phyloP scores from a whole-genome alignment of 192 early-diverging fungal genomes.

The Backusella psychrophila region DNA sequence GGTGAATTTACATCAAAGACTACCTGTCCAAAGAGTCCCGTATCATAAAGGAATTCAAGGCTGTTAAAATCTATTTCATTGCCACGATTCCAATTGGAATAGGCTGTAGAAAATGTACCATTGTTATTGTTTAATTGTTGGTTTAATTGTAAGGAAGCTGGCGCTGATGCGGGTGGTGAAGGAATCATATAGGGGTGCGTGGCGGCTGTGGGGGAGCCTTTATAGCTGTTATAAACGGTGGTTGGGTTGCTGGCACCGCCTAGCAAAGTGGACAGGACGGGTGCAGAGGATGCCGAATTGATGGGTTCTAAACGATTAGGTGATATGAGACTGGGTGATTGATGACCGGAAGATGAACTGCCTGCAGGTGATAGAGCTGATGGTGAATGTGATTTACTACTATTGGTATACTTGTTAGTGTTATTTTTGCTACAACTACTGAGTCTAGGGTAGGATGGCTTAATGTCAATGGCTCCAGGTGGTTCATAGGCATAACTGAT shows the following conservation, averaged over 20 bases:
- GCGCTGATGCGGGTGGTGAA: background rate
- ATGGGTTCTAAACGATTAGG: background rate
- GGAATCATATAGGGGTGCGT: background rate
- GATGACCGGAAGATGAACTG: background rate
- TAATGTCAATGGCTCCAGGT: background rate
- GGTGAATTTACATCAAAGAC: constrained; percentile 27
- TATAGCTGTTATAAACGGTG: background rate
- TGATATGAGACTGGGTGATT: background rate
- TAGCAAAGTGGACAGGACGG: background rate
- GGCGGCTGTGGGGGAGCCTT: background rate
- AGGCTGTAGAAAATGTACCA: background rate
- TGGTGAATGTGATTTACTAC: background rate
- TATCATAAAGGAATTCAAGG: constrained; percentile 28
- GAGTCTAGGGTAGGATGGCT: background rate
- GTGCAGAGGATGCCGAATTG: background rate
- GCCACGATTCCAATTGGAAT: background rate
- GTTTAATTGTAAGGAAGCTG: background rate
- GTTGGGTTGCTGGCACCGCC: background rate
- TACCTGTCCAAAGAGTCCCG: constrained; percentile 24
- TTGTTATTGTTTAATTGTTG: background rate
- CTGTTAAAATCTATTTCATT: constrained; percentile 28
- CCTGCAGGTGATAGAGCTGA: background rate
- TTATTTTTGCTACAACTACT: background rate
- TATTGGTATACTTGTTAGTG: background rate
- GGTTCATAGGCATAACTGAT: constrained; percentile 2